Base-by-base conservation (phyloP, 2,329 filamentous ascomycete species). In the Pseudopyrenochaeta lycopersici region DNA sequence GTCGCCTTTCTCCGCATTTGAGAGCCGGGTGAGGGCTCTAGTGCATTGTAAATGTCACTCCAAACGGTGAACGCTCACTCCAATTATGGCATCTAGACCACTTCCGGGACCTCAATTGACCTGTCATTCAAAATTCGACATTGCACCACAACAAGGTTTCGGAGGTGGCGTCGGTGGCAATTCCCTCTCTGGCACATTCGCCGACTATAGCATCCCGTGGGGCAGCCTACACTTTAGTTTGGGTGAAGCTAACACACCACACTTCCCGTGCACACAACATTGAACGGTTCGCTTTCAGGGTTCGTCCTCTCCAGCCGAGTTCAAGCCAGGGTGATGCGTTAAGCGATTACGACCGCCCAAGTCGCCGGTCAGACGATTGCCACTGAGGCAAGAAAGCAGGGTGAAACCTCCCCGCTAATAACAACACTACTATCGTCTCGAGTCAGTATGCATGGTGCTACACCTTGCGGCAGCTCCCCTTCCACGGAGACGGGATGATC, bases 391-490 rank as follows among this genome's bases (percentile, higher is more conserved):
- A 9, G 23, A n/a, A 27, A 27, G 23, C 23, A 27, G 23, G 4
- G 23, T 27, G 23, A 27, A 27, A 27, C 23, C 9, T 27, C 39
- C 30, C 21, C 38, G 41, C 30, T 11, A 42, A 27, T 30, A 14
- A 11, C 52, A 18, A 45, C 40, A 46, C 32, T 10, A 14, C 23
- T 17, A 35, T 33, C 23, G 18, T 27, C n/a, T 10, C 14, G 40
- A 54, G 49, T 54, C 43, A 48, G 35, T 18, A 12, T 27, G 2
- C 21, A 47, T 42, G 45, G 35, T 44, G 44, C 18, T 31, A 14
- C 17, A 30, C n/a, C n/a, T 27, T 27, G 23, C 46, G 46, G 49
- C 46, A 52, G 5, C 50, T 50, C 43, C 7, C 35, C 41, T n/a
- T 29, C 14, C 21, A 40, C 35, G 30, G 41, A 14, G 27, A 43